These are phyloP conservation scores for Eleusine coracana DNA, from an alignment of 176 grass and related monocot genomes.

Conservation along the genomic window DNA sequence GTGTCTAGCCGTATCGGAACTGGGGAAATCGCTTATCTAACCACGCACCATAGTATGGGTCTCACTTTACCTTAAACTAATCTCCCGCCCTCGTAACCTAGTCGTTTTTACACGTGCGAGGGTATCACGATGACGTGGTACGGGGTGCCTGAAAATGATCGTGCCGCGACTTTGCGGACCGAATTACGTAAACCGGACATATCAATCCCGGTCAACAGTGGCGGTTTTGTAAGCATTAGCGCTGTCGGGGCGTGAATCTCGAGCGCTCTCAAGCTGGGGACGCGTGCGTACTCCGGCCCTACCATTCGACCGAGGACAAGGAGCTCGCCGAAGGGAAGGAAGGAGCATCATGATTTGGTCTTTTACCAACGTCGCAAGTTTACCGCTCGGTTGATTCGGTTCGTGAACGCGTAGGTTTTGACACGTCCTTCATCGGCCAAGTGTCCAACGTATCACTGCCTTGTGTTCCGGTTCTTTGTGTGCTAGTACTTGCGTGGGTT, in stretches of 20 bases:
- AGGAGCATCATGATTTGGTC: not conserved
- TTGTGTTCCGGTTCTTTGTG: too few relatives aligned
- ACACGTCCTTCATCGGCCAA: not conserved
- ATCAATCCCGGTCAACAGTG: slow-evolving; percentile 22
- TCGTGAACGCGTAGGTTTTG: not conserved
- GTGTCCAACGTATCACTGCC: too few relatives aligned
- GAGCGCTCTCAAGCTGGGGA: not conserved
- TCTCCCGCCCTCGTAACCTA: slow-evolving; percentile 12
- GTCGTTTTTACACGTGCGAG: slow-evolving; percentile 41
- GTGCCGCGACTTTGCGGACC: slow-evolving; percentile 20
- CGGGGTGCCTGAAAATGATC: slow-evolving; percentile 40
- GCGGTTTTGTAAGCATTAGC: slow-evolving; percentile 2
- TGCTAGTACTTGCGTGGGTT: not conserved
- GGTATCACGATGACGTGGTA: slow-evolving; percentile 24
- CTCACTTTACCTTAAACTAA: slow-evolving; percentile 6
- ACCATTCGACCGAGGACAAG: too few relatives aligned
- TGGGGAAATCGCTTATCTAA: slow-evolving; percentile 20
- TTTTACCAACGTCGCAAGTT: not conserved
- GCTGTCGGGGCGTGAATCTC: slow-evolving; percentile 50
- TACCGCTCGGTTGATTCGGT: not conserved
- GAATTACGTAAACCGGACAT: not conserved
- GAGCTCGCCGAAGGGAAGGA: not conserved
- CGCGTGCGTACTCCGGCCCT: not conserved
- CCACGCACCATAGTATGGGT: not conserved
- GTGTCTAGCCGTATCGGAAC: slow-evolving; percentile 22